Evolutionary conservation across 2,329 filamentous ascomycete species (phyloP), one percentile per base, ranked within the genome.

Genomic region (Beauveria scarabaeidicola): DNA sequence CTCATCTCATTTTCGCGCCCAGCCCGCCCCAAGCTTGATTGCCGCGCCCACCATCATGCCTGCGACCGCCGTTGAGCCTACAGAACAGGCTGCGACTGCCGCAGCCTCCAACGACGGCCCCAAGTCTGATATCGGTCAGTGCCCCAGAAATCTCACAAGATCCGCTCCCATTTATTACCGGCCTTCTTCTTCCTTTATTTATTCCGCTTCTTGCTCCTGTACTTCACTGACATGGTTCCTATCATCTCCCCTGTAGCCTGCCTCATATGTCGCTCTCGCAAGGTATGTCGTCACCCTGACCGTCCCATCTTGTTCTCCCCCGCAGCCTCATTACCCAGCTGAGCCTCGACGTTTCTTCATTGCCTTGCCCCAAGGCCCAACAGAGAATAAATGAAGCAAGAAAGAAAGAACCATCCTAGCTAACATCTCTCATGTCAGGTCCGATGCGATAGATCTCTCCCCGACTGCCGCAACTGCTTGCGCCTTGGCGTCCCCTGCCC

Each of bases 401-500:
- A 51, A 15, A 51, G 13, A 41, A 8, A 15, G 7, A 40, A 4
- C 17, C 11, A 15, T n/a, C 9, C 44, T 58, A 43, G 15, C 27
- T 52, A 10, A 58, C 47, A 23, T 36, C n/a, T 36, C 13, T 23
- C 19, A 5, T 32, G 13, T 32, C 21, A 69, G 66, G 66, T 68
- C 29, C 65, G 63, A 61, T 69, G 67, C 59, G 67, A 68, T 59
- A 63, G 62, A 57, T 58, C 59, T 11, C 62, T 63, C 2, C 63
- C 62, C 21, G 58, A 61, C 27, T 66, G 64, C 58, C 60, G 60
- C 59, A 65, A 64, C 38, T 66, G 67, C 51, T 25, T 58, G 23
- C 66, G 65, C 9, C 62, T 69, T 5, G 67, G 66, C 23, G 63
- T 69, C 17, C 61, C 60, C 23, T 69, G 68, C 52, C 68, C 67